Base-by-base conservation (phyloP, 106 monocot genomes). In the Platanthera guangdongensis region DNA sequence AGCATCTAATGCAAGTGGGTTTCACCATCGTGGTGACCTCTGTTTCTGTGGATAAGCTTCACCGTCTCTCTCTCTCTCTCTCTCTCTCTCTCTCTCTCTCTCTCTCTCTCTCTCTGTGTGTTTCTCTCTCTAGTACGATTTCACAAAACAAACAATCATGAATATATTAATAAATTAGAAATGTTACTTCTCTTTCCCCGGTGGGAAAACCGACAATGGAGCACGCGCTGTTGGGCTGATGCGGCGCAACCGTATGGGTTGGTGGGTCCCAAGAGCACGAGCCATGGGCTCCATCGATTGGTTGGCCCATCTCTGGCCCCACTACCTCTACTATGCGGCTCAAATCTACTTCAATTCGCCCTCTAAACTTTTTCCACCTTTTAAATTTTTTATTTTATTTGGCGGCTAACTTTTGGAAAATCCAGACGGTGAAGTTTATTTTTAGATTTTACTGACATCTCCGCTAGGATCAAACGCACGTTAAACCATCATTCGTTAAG, bases 171-270 rank as follows among this genome's bases (percentile, higher is more conserved):
- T 2, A 32, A 65, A 65, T 32, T 65, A 39, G 39, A 3, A 39
- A 3, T 39, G 3, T 39, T 65, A 9, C 11, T 51, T 71, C n/a
- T 51, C 21, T 72, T 51, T 51, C 21, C 7, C 51, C 21, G 50
- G 10, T 51, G 51, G 51, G 49, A 72, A 14, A 21, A 51, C 72
- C 72, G 72, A 72, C 72, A 72, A 3, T 21, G 18, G 16, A 47
- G 72, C 72, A 72, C 72, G 72, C 72, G 50, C 7, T 72, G 72
- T 9, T 15, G 72, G 51, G 72, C 72, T 13, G 72, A 72, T 4
- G 51, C 50, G 72, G 72, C 72, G 72, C 72, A 51, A 19, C 50
- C 72, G 72, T 51, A 72, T 48, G 12, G 47, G 15, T 3, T 48
- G 70, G 70, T 9, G 48, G 70, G 70, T 47, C 70, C 70, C 18